Evolutionary conservation across 108 stramenopile species (phyloP).

Genomic region (Pseudonitzschia delicatissima): DNA sequence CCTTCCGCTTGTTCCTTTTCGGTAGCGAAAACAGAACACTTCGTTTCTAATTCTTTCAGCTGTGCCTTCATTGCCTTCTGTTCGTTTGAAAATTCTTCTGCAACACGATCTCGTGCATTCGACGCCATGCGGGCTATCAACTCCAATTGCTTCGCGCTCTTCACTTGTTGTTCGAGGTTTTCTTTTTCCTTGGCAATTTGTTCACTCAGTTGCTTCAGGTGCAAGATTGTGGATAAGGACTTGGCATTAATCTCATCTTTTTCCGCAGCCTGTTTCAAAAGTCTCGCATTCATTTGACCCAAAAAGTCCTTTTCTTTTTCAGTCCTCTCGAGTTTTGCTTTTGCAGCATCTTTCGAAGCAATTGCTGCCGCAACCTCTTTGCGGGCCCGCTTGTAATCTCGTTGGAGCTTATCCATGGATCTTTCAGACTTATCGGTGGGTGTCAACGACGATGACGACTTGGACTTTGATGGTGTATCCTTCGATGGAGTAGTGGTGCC

Average conservation of each 20-base stretch:
- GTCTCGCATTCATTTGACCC: slow-evolving; percentile 62
- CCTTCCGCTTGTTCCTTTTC: slow-evolving; percentile 37
- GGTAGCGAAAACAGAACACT: slow-evolving; percentile 30
- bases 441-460: slow-evolving; percentile 17
- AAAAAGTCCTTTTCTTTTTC: slow-evolving; percentile 75
- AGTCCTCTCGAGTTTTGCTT: slow-evolving; percentile 69
- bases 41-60: slow-evolving; percentile 42
- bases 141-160: slow-evolving; percentile 76
- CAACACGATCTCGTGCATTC: slow-evolving; percentile 74
- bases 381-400: slow-evolving; percentile 55
- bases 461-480: slow-evolving; percentile 20
- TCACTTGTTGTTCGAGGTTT: slow-evolving; percentile 66
- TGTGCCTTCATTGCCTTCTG: slow-evolving; percentile 33
- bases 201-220: slow-evolving; percentile 76
- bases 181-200: slow-evolving; percentile 65
- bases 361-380: slow-evolving; percentile 70
- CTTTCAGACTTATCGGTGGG: slow-evolving; percentile 31
- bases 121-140: slow-evolving; percentile 75
- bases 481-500: slow-evolving; percentile 16
- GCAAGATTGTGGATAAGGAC: slow-evolving; percentile 79
- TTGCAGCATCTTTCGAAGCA: slow-evolving; percentile 68
- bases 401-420: slow-evolving; percentile 57
- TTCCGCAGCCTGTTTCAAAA: slow-evolving; percentile 75
- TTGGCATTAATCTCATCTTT: slow-evolving; percentile 91
- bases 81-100: slow-evolving; percentile 72